A percentile compares a stretch with the other conserved stretches of the same genome.
Evolutionary conservation across 73 alveolate genomes (phyloP).

Genomic region (Blepharisma japonicum): DNA sequence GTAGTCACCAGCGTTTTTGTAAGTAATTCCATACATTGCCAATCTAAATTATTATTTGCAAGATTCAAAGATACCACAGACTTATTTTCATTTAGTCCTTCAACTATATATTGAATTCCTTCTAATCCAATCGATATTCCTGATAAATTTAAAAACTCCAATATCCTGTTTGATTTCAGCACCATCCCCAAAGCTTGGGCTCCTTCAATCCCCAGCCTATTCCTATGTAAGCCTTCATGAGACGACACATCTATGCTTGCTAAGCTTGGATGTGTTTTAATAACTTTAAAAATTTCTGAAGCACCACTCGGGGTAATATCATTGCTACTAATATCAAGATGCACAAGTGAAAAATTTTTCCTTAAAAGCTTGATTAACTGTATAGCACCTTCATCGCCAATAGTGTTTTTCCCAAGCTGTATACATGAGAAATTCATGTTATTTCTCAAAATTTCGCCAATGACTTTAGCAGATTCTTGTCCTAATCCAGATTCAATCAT

Average conservation of each 20-base stretch:
- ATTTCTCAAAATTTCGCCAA: constrained; percentile 7
- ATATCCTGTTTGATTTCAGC: constrained; percentile 28
- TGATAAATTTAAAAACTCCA: constrained; percentile 29
- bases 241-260: constrained; percentile 35
- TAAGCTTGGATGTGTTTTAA: constrained; percentile 22
- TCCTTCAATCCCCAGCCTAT: constrained; percentile 36
- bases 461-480: neutral
- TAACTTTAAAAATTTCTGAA: constrained; percentile 31
- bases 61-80: constrained; percentile 39
- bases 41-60: constrained; percentile 11
- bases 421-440: constrained; percentile 9
- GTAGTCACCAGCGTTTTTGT: too few species aligned
- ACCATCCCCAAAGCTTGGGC: constrained; percentile 30
- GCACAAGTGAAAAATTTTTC: constrained; percentile 32
- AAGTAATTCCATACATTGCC: too few species aligned
- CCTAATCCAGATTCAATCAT: constrained; percentile 24
- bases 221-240: constrained; percentile 48
- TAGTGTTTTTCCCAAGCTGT: constrained; percentile 33
- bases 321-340: constrained; percentile 41
- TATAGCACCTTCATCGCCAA: constrained; percentile 43
- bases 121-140: constrained; percentile 31
- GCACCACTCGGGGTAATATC: constrained; percentile 48
- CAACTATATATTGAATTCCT: constrained; percentile 39
- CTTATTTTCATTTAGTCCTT: constrained; percentile 24
- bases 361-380: constrained; percentile 19